Percentiles rank a stretch among this genome's conserved stretches.
These are phyloP conservation scores for Lachancea lanzarotensis DNA, from an alignment of 805 yeast genomes.

Conservation along the genomic window DNA sequence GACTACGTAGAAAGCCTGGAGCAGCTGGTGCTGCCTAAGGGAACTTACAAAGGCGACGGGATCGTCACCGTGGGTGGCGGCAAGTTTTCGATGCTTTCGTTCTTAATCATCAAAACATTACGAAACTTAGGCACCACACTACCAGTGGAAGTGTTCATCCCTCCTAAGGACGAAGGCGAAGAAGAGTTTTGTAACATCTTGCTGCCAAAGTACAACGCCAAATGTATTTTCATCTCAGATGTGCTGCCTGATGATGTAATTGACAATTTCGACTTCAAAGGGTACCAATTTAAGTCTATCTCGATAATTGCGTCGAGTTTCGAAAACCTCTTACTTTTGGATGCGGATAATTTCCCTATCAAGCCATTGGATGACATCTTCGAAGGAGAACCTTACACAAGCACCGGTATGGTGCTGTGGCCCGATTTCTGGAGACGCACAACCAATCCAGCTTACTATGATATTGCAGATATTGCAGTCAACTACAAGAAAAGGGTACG, in stretches of 20 bases:
- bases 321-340: constrained; percentile 66
- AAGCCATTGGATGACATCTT: constrained; percentile 43
- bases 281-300: constrained; percentile 64
- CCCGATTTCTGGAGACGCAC: constrained; percentile 74
- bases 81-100: constrained; percentile 55
- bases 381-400: constrained; percentile 38
- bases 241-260: constrained; percentile 43
- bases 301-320: constrained; percentile 72
- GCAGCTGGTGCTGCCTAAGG: constrained; percentile 7
- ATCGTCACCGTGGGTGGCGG: constrained; percentile 75
- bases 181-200: constrained; percentile 59
- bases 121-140: constrained; percentile 59
- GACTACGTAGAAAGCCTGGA: constrained; percentile 12
- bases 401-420: constrained; percentile 57
- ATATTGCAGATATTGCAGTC: constrained; percentile 41
- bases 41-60: constrained; percentile 42
- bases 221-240: constrained; percentile 49
- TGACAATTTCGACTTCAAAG: constrained; percentile 37
- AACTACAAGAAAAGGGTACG: constrained; percentile 33
- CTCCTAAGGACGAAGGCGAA: constrained; percentile 63
- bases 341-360: constrained; percentile 63
- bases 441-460: constrained; percentile 54
- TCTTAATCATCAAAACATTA: constrained; percentile 46
- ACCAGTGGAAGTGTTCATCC: constrained; percentile 81
- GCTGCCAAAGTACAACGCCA: constrained; percentile 59